A percentile compares a stretch with the other conserved stretches of the same genome.
phyloP scores from a whole-genome alignment of 2,329 filamentous ascomycete genomes.

The Sclerotinia subarctica region DNA sequence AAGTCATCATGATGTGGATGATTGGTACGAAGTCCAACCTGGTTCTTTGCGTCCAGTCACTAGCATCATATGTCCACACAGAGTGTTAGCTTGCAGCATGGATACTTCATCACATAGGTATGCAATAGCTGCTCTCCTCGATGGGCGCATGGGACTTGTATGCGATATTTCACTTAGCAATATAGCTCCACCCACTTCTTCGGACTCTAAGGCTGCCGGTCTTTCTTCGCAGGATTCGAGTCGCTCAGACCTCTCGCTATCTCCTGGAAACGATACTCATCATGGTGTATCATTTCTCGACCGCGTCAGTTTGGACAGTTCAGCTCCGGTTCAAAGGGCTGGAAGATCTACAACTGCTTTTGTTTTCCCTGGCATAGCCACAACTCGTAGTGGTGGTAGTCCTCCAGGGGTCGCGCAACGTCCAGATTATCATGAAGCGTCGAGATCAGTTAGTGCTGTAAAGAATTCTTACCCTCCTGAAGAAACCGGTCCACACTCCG shows the following conservation, averaged over 20 bases:
- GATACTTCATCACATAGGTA: constrained; percentile 55
- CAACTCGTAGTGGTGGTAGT: constrained; percentile 19
- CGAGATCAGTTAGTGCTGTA: constrained; percentile 13
- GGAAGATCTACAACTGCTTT: constrained; percentile 23
- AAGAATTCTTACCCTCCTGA: constrained; percentile 23
- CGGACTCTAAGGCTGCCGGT: background rate
- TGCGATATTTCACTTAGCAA: constrained; percentile 47
- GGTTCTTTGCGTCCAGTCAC: constrained; percentile 46
- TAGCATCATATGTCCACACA: constrained; percentile 53
- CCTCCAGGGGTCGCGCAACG: constrained; percentile 22
- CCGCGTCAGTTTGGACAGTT: constrained; percentile 30
- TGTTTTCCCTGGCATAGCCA: constrained; percentile 32
- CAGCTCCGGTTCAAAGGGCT: constrained; percentile 21
- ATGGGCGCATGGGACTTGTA: constrained; percentile 58
- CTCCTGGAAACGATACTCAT: background rate
- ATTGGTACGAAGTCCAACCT: constrained; percentile 21
- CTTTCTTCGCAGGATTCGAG: background rate
- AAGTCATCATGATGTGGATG: constrained; percentile 20
- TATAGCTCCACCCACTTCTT: constrained; percentile 5
- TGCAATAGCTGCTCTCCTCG: constrained; percentile 56
- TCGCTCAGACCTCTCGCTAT: background rate
- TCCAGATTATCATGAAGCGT: constrained; percentile 27
- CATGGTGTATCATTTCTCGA: constrained; percentile 29
- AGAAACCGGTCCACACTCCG: constrained; percentile 16
- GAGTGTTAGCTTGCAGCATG: constrained; percentile 59